Evolutionary conservation across 2,329 filamentous ascomycete genomes (phyloP), one percentile per base, ranked within the genome.

Genomic region (Alternaria gansuensis): DNA sequence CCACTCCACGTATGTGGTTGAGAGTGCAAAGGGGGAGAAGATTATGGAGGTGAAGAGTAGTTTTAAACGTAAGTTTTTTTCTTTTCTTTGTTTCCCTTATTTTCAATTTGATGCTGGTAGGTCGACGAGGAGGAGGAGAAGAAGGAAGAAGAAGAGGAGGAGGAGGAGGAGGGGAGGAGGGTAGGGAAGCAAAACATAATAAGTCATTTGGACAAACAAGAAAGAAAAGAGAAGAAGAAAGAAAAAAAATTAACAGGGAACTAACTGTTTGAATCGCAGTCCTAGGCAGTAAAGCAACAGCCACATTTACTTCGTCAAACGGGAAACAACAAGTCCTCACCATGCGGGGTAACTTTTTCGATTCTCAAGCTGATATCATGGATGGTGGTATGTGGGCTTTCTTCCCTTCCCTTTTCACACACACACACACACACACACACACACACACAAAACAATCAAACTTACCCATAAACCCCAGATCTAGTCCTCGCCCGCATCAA

Each of bases 271-370:
- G 7, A 13, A 8, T 17, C 13, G 13, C 24, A 87, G 85, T 87
- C 13, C 66, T 83, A 8, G 80, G 81, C 33, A 83, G 81, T 54
- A 87, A 86, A 68, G 84, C 84, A 37, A 82, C 81, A 1, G 84
- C 83, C 9, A 83, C 81, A 0, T 90, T 90, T 70, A 66, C 66
- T 1, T 64, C 52, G 2, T 58, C 64, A 5, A 63, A 48, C 14
- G 74, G 74, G 4, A 72, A 72, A 29, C 46, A 59, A n/a, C 67
- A 74, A 46, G 39, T 51, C 4, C 64, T 76, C 4, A 68, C 79
- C 14, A 85, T 91, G 80, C 84, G 84, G 64, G 88, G 88, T 33
- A 83, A 87, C 68, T 90, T 83, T 81, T 79, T 85, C 45, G 84
- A 88, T 68, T 82, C 80, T 1, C 75, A 67, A 3, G 88, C 87